Evolutionary conservation across 495 filamentous ascomycete species (phyloP), one percentile per base, ranked within the genome.

Genomic region (Neurospora hispaniola): DNA sequence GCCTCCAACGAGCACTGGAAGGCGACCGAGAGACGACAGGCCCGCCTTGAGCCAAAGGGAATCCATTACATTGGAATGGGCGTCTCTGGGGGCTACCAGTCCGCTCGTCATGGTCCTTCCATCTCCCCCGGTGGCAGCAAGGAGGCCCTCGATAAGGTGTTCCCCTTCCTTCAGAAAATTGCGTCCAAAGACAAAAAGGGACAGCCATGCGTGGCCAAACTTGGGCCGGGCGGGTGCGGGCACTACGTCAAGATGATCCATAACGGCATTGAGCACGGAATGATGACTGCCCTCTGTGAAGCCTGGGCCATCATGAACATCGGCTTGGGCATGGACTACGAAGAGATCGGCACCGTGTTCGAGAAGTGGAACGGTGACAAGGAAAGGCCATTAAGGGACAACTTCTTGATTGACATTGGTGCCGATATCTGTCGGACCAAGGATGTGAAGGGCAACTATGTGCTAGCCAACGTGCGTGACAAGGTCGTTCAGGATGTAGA

Each of bases 231-330:
- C 2, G 90, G 91, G 3, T 84, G 87, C 1, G 91, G 90, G 2
- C 89, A 93, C 78, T 93, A 89, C 75, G 89, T 92, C 42, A 93
- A 94, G 79, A 93, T 93, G 90, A 86, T 92, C 0, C 91, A 93
- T 76, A 92, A 93, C 76, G 90, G 90, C 14, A 92, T 93, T 69
- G 90, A 94, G 78, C 89, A 92, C 69, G 90, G 89, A 20, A 91
- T 93, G 89, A 82, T 78, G 62, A 76, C 76, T 43, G 74, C 72
- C 69, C 73, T 81, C 18, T 86, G 85, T 40, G 91, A 93, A 78
- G 87, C 88, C 3, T 94, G 90, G 89, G 85, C 84, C 1, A 86
- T 91, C 31, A 87, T 94, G 79, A 82, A 84, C 42, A 84, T 84
- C 59, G 86, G 88, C 16, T 80, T 93, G 23, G 86, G 84, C 0